Evolutionary conservation across 768 basidiomycete genomes (phyloP).

Genomic region (Pholiota conissans): DNA sequence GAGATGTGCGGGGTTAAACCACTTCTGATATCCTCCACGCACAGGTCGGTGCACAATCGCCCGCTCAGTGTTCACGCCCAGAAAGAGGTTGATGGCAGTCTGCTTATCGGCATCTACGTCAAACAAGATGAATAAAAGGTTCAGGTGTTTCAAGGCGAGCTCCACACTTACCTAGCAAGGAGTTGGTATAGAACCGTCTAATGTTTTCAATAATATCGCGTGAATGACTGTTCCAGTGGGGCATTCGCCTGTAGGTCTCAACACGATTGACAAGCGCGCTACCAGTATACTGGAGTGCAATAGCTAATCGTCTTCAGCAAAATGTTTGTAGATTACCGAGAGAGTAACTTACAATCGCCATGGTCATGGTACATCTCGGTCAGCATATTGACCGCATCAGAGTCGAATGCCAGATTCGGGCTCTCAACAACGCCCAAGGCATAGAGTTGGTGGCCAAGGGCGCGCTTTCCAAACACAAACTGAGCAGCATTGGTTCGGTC

Average conservation of each 20-base stretch:
- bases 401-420: slow-evolving; percentile 88
- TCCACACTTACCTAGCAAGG: slow-evolving; percentile 64
- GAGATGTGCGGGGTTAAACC: slow-evolving; percentile 79
- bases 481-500: slow-evolving; percentile 97
- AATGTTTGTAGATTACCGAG: no score
- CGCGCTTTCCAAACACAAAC: slow-evolving; percentile 95
- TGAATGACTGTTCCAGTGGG: slow-evolving; percentile 97
- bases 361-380: slow-evolving; percentile 99
- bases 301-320: slow-evolving; percentile 53
- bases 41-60: slow-evolving; percentile 47
- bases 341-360: slow-evolving; percentile 73
- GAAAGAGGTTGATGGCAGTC: slow-evolving; percentile 95
- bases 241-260: slow-evolving; percentile 93
- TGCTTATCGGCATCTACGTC: slow-evolving; percentile 91
- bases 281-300: slow-evolving; percentile 96
- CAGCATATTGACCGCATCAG: slow-evolving; percentile 93
- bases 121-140: no score
- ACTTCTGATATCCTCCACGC: slow-evolving; percentile 77
- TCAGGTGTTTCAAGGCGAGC: no score
- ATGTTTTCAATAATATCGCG: slow-evolving; percentile 96
- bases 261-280: slow-evolving; percentile 95
- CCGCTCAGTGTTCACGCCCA: slow-evolving; percentile 70
- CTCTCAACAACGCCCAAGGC: slow-evolving; percentile 87
- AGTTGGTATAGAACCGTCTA: slow-evolving; percentile 92
- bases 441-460: slow-evolving; percentile 92